Percentiles rank a stretch among this genome's conserved stretches.
phyloP scores from a whole-genome alignment of 257 asterid species.

The Fraxinus quadrangulata region DNA sequence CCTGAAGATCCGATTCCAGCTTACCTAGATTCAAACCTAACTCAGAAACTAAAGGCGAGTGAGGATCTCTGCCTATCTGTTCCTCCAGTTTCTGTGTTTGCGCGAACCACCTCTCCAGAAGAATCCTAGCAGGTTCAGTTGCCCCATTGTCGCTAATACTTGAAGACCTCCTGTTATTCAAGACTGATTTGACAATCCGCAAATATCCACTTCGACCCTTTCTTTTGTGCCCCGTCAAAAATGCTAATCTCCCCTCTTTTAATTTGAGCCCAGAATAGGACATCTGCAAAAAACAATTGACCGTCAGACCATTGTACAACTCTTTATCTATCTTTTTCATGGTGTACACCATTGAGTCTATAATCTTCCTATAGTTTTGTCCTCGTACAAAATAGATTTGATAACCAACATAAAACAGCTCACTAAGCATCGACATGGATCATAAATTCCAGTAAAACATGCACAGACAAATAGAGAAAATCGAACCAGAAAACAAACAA shows the following conservation, averaged over 20 bases:
- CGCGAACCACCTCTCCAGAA: conserved; percentile 74
- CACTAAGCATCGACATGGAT: conserved; percentile 1
- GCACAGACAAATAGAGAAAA: not conserved
- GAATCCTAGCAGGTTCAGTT: conserved; percentile 66
- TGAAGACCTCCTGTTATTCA: conserved; percentile 47
- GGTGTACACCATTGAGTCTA: not conserved
- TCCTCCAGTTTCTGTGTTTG: conserved; percentile 86
- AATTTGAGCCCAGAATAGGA: conserved; percentile 33
- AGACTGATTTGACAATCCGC: conserved; percentile 55
- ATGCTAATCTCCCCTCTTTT: conserved; percentile 45
- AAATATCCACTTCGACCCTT: conserved; percentile 15
- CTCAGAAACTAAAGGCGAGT: conserved; percentile 50
- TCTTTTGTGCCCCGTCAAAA: conserved; percentile 35
- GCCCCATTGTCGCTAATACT: conserved; percentile 64
- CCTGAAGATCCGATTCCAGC: conserved; percentile 70
- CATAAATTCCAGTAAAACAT: not conserved
- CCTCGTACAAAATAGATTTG: not conserved
- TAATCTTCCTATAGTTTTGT: not conserved
- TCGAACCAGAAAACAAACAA: not conserved
- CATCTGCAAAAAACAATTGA: conserved; percentile 42
- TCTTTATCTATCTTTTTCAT: not conserved
- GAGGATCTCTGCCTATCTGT: conserved; percentile 66
- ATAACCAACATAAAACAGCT: not conserved
- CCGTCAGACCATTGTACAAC: conserved; percentile 18
- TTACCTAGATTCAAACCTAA: conserved; percentile 50